Evolutionary conservation across 2,329 filamentous ascomycete genomes (phyloP).

Genomic region (Emmonsiellopsis sp.): DNA sequence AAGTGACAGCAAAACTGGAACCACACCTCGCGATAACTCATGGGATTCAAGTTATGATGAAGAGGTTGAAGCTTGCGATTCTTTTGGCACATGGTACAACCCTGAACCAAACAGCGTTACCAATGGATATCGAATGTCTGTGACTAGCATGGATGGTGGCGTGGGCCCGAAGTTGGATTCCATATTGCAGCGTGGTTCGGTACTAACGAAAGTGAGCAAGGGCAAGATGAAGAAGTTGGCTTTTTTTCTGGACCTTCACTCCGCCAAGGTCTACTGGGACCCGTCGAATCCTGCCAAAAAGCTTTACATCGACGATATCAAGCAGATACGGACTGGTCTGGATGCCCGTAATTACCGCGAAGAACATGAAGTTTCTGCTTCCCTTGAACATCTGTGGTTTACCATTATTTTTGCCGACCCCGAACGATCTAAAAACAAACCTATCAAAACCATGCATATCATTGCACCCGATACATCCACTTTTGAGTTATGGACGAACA

Average conservation of each 20-base stretch:
- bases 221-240: slow-evolving; percentile 65
- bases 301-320: slow-evolving; percentile 92
- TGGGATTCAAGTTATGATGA: slow-evolving; percentile 32
- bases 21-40: slow-evolving; percentile 35
- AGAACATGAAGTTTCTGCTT: slow-evolving; percentile 63
- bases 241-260: slow-evolving; percentile 71
- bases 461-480: slow-evolving; percentile 66
- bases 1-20: slow-evolving; percentile 78
- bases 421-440: slow-evolving; percentile 62
- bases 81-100: slow-evolving; percentile 32
- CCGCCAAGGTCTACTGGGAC: slow-evolving; percentile 85
- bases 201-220: slow-evolving; percentile 74
- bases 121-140: slow-evolving; percentile 26
- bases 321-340: slow-evolving; percentile 72
- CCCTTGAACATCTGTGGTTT: slow-evolving; percentile 68
- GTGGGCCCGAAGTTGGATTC: slow-evolving; percentile 64
- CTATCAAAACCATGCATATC: slow-evolving; percentile 74
- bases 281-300: slow-evolving; percentile 67
- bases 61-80: slow-evolving; percentile 41
- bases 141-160: slow-evolving; percentile 27
- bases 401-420: slow-evolving; percentile 79
- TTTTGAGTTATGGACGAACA: slow-evolving; percentile 72
- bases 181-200: slow-evolving; percentile 67
- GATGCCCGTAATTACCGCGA: slow-evolving; percentile 85
- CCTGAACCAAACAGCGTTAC: slow-evolving; percentile 31